A percentile compares a stretch with the other conserved stretches of the same genome.
phyloP scores from a whole-genome alignment of 345 rosid species.

The Dimocarpus longan region DNA sequence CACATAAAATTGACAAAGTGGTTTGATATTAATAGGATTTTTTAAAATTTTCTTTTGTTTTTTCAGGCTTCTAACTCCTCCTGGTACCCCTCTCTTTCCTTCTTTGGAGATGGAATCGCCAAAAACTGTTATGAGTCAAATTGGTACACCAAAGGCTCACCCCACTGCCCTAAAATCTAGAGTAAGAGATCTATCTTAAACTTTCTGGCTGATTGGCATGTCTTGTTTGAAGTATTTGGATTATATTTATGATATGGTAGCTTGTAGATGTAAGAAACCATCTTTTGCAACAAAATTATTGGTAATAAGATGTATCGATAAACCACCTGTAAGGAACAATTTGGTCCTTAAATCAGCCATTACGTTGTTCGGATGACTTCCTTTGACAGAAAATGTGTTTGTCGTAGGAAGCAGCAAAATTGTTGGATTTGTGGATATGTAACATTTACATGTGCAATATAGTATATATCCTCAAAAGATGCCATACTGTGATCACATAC shows the following conservation, averaged over 20 bases:
- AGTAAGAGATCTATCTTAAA: slow-evolving; percentile 50
- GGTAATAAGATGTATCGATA: not conserved
- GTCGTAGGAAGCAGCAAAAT: slow-evolving; percentile 11
- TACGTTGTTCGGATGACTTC: slow-evolving; percentile 10
- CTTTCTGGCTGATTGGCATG: slow-evolving; percentile 5
- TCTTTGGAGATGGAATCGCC: slow-evolving; percentile 95
- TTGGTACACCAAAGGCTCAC: slow-evolving; percentile 65
- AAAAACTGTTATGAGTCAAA: slow-evolving; percentile 69
- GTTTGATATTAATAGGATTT: slow-evolving; percentile 17
- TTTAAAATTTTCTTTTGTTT: not conserved
- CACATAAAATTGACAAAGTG: not conserved
- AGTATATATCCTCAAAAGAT: not conserved
- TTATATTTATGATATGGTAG: not conserved
- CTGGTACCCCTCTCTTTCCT: slow-evolving; percentile 97
- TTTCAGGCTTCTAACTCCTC: slow-evolving; percentile 93
- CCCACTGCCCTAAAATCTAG: slow-evolving; percentile 68
- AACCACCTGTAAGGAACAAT: not conserved
- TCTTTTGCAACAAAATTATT: not conserved
- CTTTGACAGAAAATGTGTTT: not conserved
- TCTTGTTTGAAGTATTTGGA: slow-evolving; percentile 7
- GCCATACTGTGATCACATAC: not conserved
- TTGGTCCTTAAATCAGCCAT: slow-evolving; percentile 4
- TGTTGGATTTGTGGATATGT: not conserved
- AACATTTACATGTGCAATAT: not conserved
- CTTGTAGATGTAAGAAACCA: slow-evolving; percentile 1